phyloP scores from a whole-genome alignment of 148 eudicot genomes.

The Dianthus caryophyllus region DNA sequence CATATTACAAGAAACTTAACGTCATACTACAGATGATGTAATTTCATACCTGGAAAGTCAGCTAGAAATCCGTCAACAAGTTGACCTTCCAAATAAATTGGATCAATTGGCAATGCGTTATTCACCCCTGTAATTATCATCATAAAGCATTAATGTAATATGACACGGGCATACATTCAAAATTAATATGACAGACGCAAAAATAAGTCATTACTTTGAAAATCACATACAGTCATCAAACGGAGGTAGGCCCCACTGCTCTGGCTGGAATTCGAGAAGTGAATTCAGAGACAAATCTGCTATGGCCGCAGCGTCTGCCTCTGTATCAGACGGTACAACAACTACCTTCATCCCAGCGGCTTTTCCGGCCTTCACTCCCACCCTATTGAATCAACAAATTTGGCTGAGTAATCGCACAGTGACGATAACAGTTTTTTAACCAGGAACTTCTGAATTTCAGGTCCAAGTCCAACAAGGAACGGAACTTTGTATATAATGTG shows the following conservation, averaged over 20 bases:
- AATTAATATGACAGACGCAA: constrained; percentile 5
- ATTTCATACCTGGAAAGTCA: constrained; percentile 37
- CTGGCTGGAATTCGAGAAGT: constrained; percentile 70
- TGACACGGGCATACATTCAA: background rate
- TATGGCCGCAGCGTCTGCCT: constrained; percentile 46
- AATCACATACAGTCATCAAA: constrained; percentile 64
- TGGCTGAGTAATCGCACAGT: background rate
- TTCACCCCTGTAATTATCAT: constrained; percentile 48
- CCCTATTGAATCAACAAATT: constrained; percentile 34
- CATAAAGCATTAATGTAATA: constrained; percentile 3
- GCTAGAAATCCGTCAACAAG: constrained; percentile 39
- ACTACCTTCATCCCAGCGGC: constrained; percentile 90
- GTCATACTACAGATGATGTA: too few species aligned
- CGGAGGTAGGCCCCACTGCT: constrained; percentile 80
- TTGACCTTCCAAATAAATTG: constrained; percentile 39
- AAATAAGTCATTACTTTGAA: constrained; percentile 6
- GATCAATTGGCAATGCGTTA: constrained; percentile 56
- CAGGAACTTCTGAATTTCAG: too few species aligned
- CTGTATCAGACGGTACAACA: constrained; percentile 64
- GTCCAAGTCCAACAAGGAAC: too few species aligned
- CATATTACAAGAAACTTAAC: background rate
- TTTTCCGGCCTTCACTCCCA: constrained; percentile 82
- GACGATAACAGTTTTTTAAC: too few species aligned
- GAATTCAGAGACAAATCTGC: constrained; percentile 74
- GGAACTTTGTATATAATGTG: too few species aligned